Base-by-base conservation (phyloP, 768 basidiomycete genomes). In the Botryobasidium botryosum region DNA sequence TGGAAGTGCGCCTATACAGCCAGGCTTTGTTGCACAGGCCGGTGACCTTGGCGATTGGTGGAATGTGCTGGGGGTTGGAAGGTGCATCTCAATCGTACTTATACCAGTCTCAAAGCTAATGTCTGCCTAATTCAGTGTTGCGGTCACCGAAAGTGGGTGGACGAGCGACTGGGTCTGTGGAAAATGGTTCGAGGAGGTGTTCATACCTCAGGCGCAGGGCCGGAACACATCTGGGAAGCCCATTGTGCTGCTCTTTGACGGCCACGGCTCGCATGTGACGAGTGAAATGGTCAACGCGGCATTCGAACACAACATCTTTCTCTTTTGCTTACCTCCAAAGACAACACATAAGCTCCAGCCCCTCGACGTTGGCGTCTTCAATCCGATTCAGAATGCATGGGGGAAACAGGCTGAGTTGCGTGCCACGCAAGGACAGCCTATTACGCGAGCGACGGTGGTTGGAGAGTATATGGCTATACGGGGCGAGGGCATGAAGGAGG, bases 281-380 rank as follows among this genome's bases (percentile, higher is more conserved):
- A 23, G 46, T 0, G 18, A 49, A 2, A 53, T 66, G 29, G 43
- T 51, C 17, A 35, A 55, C 13, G 42, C 59, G 20, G 65, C 62
- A 2, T 24, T 46, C 3, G 26, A 53, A 33, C 43, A 63, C 43
- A 50, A 55, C 18, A 58, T 66, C 32, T 43, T 59, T 1, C 36
- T 68, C 8, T 57, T 62, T 35, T 53, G 45, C 24, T 55, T 68
- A 28, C 69, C 64, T 1, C 55, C 65, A 20, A 62, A 70, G 29
- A 63, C 57, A 0, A 69, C 67, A 1, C 68, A 68, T 43, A 46
- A 52, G 10, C 61, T 68, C 0, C 66, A 68, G 51, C 67, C 68
- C 0, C 61, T 64, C 23, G 61, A 69, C 53, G 63, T 68, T 43
- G 61, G 59, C 3, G 57, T 61, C 27, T 70, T 68, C 51, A 59